Percentiles rank a stretch among this genome's conserved stretches.
Evolutionary conservation across 1,284 basidiomycete genomes (phyloP).

Genomic region (Xerocomus amazonicus): DNA sequence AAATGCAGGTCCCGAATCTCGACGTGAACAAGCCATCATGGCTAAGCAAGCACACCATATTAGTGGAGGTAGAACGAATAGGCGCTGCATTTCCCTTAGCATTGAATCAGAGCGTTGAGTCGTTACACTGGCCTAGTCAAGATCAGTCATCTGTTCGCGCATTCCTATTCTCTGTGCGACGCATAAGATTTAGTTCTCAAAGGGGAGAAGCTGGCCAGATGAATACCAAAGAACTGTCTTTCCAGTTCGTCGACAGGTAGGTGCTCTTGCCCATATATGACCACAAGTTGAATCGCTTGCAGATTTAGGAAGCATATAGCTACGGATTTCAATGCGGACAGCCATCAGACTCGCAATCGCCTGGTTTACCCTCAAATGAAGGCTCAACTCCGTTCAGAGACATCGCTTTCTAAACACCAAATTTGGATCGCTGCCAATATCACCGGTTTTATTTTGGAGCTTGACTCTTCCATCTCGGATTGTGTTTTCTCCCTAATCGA

Average conservation of each 20-base stretch:
- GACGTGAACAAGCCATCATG: slow-evolving; percentile 47
- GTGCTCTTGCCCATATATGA: slow-evolving; percentile 13
- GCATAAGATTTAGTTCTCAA: slow-evolving; percentile 68
- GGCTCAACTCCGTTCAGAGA: slow-evolving; percentile 66
- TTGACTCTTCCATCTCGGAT: slow-evolving; percentile 80
- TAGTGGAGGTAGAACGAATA: slow-evolving; percentile 64
- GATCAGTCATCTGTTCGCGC: slow-evolving; percentile 59
- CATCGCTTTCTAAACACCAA: slow-evolving; percentile 47
- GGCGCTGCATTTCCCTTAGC: slow-evolving; percentile 84
- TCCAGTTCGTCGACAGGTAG: slow-evolving; percentile 81
- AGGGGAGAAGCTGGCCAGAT: slow-evolving; percentile 78
- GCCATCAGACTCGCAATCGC: slow-evolving; percentile 70
- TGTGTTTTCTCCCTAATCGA: slow-evolving; percentile 80
- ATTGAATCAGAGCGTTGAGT: slow-evolving; percentile 49
- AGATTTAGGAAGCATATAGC: slow-evolving; percentile 75
- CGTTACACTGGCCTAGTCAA: slow-evolving; percentile 39
- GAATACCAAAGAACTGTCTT: slow-evolving; percentile 65
- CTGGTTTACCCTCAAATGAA: slow-evolving; percentile 80
- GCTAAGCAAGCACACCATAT: slow-evolving; percentile 65
- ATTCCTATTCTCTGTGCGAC: slow-evolving; percentile 78
- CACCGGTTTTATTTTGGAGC: slow-evolving; percentile 81
- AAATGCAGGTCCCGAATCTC: slow-evolving; percentile 49
- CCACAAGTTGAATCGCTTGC: slow-evolving; percentile 11
- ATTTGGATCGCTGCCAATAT: slow-evolving; percentile 72
- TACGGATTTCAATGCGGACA: slow-evolving; percentile 69